Conservation (phyloP, 352 stramenopile species). For the Phytophthora hybrid region DNA sequence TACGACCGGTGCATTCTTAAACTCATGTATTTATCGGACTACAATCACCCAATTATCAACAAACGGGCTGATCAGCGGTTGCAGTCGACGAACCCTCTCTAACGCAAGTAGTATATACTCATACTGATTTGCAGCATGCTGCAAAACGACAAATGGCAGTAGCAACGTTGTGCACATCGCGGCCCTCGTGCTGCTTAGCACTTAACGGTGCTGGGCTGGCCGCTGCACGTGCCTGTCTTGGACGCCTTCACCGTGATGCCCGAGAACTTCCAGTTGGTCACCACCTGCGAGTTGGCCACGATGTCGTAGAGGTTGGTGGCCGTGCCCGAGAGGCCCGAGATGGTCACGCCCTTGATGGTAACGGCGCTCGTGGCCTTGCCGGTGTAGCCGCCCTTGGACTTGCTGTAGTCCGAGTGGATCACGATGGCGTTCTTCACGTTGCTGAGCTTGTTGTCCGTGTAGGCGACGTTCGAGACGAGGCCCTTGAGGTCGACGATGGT, state of each 20-base stretch:
- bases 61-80: background rate
- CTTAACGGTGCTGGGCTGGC: slow-evolving; percentile 30
- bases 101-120: background rate
- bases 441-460: slow-evolving; percentile 31
- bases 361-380: slow-evolving; percentile 11
- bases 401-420: slow-evolving; percentile 29
- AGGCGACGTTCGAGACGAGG: slow-evolving; percentile 33
- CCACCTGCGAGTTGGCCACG: slow-evolving; percentile 25
- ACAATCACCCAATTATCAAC: background rate
- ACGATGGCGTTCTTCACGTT: slow-evolving; percentile 27
- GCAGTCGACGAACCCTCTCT: background rate
- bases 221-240: slow-evolving; percentile 29
- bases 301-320: slow-evolving; percentile 33
- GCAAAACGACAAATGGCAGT: background rate
- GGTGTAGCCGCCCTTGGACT: slow-evolving; percentile 30
- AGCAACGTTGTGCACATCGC: background rate
- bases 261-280: slow-evolving; percentile 35
- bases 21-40: no score
- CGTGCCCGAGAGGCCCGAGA: slow-evolving; percentile 17
- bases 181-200: slow-evolving; percentile 18
- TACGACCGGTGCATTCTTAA: background rate
- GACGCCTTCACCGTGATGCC: slow-evolving; percentile 24
- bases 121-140: background rate
- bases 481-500: slow-evolving; percentile 39
- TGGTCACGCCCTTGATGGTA: slow-evolving; percentile 10